Conservation (phyloP, 352 stramenopile species). For the Globisporangium perplexum region DNA sequence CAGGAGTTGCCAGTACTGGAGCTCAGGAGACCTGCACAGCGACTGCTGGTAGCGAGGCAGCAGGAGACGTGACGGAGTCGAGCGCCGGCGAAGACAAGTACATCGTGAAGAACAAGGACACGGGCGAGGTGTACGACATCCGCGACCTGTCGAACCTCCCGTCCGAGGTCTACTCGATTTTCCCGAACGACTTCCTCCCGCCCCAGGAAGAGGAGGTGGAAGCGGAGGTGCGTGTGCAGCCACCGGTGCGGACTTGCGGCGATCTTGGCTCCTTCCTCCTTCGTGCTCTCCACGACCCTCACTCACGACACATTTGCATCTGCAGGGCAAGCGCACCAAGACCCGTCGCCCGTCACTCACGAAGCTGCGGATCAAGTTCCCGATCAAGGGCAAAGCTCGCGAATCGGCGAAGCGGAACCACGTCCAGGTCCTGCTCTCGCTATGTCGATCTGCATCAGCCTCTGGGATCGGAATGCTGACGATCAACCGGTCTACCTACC, state of each 20-base stretch:
- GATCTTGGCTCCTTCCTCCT: not conserved
- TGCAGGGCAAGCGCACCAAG: conserved; percentile 41
- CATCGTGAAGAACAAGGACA: conserved; percentile 80
- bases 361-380: conserved; percentile 66
- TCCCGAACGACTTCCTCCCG: conserved; percentile 59
- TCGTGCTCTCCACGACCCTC: not conserved
- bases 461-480: not conserved
- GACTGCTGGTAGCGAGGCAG: not conserved
- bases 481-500: too few species aligned
- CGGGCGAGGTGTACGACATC: conserved; percentile 75
- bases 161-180: conserved; percentile 69
- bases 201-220: conserved; percentile 29
- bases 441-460: not conserved
- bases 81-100: conserved; percentile 34
- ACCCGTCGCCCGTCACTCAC: conserved; percentile 50
- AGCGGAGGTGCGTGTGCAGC: not conserved
- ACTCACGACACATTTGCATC: not conserved
- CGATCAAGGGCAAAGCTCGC: conserved; percentile 61
- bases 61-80: conserved; percentile 4
- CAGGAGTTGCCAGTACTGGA: not conserved
- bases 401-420: conserved; percentile 50
- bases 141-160: conserved; percentile 49
- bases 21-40: not conserved
- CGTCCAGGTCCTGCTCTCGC: conserved; percentile 30
- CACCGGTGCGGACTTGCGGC: not conserved